Base-by-base conservation (phyloP, 2,329 filamentous ascomycete genomes). In the Byssochlamys sp. region DNA sequence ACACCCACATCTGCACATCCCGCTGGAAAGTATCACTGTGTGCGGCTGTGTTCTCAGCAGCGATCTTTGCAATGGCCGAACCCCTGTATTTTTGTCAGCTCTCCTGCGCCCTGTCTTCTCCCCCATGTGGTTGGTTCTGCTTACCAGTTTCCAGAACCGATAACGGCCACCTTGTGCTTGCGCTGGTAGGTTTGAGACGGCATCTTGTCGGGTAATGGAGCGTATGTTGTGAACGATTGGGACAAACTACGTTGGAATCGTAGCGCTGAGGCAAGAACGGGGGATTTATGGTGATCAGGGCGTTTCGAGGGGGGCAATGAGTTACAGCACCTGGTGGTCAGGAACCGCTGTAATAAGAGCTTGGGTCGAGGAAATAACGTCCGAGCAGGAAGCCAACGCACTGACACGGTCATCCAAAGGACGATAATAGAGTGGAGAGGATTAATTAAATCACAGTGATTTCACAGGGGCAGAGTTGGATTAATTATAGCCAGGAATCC, bases 1-100 rank as follows among this genome's bases (percentile, higher is more conserved):
- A 96, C 69, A 99, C 95, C 94, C 94, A 99, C 94, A 99, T 97
- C 76, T 95, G 90, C 55, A 99, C 91, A 61, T 90, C 80, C 71
- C 87, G 79, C 69, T 97, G 89, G 71, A 97, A 99, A 51, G 96
- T 71, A 29, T 90, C 82, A 9, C 85, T 81, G 75, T 96, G 81
- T 62, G 82, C 85, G 61, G 82, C 84, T 39, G 90, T 88, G 77
- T 95, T 99, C 75, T 99, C 92, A 65, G 91, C 91, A 55, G 96
- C 84, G 61, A 99, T 95, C 78, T 99, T 99, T 72, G 91, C 86
- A 75, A 99, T 96, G 59, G 94, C 95, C 60, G 91, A 96, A 67
- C 94, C 94, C 91, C 89, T 94, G 60, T 24, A n/a, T n/a, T 14
- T 14, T 31, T 45, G 39, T 45, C 39, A 45, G 39, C 39, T 24